Base-by-base conservation (phyloP, 1,284 basidiomycete genomes). In the Apiotrichum mycotoxinovorans region DNA sequence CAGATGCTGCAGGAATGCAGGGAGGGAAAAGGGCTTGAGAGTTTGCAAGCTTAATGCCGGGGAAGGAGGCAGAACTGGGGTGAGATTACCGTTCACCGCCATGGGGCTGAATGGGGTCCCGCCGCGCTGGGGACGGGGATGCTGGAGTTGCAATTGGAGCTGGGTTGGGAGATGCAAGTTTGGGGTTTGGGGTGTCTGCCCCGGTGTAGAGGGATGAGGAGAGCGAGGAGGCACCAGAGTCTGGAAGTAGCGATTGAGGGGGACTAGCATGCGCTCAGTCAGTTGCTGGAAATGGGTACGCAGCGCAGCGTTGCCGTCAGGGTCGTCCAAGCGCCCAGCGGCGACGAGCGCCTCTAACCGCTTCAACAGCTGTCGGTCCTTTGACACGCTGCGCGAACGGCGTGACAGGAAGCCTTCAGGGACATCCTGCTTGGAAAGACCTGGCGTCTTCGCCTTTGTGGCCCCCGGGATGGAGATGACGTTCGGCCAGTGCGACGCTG, bases 401-500 rank as follows among this genome's bases (percentile, higher is more conserved):
- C 85, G 85, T 0, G 88, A 87, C 61, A 84, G 69, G 60, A 83
- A 79, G 81, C 87, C 92, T 87, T 57, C 90, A 15, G 49, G 49
- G 5, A 20, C 38, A 14, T 50, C 48, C 37, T 40, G 23, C 27
- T 51, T 51, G 83, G 18, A 87, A 83, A 40, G 76, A 45, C 56
- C 87, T 83, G 60, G 37, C 1, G 34, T 12, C 25, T 37, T 44
- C 4, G 51, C 20, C 35, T 38, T 55, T 1, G 20, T 30, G 54
- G 67, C n/a, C 8, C 59, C 61, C 52, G 68, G 66, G 23, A 75
- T 69, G 34, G 70, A 67, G 42, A 83, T 71, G 54, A 91, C 80
- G 75, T 98, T 91, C 2, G 93, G 91, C 92, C 94, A 98, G 75
- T 96, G 91, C 8, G 83, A 81, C 64, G 91, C 95, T 1, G 87